These are phyloP conservation scores for Exophiala spinifera DNA, from an alignment of 2,329 filamentous ascomycete genomes.

Conservation along the genomic window DNA sequence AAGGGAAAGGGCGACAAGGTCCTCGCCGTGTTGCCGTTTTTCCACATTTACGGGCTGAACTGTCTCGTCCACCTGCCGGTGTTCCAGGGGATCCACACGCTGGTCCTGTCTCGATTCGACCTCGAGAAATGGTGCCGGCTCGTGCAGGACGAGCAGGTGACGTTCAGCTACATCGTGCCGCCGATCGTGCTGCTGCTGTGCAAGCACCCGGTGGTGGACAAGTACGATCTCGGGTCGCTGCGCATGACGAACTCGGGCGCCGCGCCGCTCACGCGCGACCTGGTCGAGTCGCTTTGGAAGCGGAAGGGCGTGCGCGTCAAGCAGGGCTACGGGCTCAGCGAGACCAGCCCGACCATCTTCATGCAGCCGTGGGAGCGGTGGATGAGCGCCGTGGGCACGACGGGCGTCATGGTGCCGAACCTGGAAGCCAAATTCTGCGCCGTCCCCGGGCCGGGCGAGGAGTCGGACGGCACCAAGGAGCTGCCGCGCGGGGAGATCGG, in stretches of 20 bases:
- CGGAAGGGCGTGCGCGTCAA: slow-evolving; percentile 77
- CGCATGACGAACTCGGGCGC: slow-evolving; percentile 86
- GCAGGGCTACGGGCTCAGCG: slow-evolving; percentile 87
- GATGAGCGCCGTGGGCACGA: slow-evolving; percentile 71
- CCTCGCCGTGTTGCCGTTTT: slow-evolving; percentile 80
- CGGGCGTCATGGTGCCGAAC: slow-evolving; percentile 74
- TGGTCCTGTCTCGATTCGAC: slow-evolving; percentile 78
- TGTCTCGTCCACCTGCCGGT: slow-evolving; percentile 68
- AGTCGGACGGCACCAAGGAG: slow-evolving; percentile 47
- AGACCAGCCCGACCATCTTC: slow-evolving; percentile 78
- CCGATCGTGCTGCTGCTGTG: slow-evolving; percentile 77
- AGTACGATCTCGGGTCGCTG: slow-evolving; percentile 75
- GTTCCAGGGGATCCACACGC: slow-evolving; percentile 61
- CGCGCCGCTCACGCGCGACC: slow-evolving; percentile 75
- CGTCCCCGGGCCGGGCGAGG: slow-evolving; percentile 46
- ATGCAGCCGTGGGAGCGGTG: slow-evolving; percentile 73
- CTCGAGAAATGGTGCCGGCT: slow-evolving; percentile 73
- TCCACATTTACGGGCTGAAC: slow-evolving; percentile 83
- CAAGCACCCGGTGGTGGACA: slow-evolving; percentile 72
- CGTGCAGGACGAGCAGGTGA: slow-evolving; percentile 72
- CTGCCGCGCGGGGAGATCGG: slow-evolving; percentile 62
- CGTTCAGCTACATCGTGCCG: slow-evolving; percentile 77
- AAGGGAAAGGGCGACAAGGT: slow-evolving; percentile 65
- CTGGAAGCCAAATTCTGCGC: slow-evolving; percentile 77
- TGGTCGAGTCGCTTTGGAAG: slow-evolving; percentile 71